phyloP scores from a whole-genome alignment of 208 protist species.

The Trypanosomatidae sp. region DNA sequence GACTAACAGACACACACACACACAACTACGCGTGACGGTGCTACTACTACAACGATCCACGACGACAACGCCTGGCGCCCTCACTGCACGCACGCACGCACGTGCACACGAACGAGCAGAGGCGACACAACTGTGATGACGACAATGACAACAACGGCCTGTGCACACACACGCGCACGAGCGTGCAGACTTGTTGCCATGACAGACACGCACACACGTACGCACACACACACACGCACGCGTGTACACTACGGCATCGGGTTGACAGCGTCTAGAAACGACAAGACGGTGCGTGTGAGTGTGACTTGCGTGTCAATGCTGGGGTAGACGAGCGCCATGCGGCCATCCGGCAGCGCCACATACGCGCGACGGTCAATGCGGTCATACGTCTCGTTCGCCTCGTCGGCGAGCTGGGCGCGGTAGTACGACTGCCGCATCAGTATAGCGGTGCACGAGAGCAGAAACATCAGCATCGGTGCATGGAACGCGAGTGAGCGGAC shows the following conservation, averaged over 20 bases:
- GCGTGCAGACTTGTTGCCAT: neutral
- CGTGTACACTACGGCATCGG: conserved; percentile 63
- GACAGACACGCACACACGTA: neutral
- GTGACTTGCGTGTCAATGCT: conserved; percentile 77
- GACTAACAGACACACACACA: too few relatives aligned
- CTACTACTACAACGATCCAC: too few relatives aligned
- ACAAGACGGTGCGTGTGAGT: conserved; percentile 51
- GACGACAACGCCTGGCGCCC: too few relatives aligned
- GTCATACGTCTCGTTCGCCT: conserved; percentile 70
- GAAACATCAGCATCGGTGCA: conserved; percentile 59
- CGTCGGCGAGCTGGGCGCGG: conserved; percentile 60
- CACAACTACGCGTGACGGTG: too few relatives aligned
- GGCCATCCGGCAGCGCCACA: conserved; percentile 80
- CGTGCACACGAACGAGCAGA: too few relatives aligned
- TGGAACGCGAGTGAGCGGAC: conserved; percentile 57
- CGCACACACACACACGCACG: neutral
- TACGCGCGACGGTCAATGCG: conserved; percentile 83
- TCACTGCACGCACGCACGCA: too few relatives aligned
- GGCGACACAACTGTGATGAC: too few relatives aligned
- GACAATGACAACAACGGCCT: neutral
- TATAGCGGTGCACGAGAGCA: conserved; percentile 49
- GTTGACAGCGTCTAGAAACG: conserved; percentile 75
- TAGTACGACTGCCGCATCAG: conserved; percentile 80
- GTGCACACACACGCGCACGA: neutral
- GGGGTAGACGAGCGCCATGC: conserved; percentile 85